A percentile compares a stretch with the other conserved stretches of the same genome.
Conservation (phyloP, 768 basidiomycete species). For the Tulasnella sp. region DNA sequence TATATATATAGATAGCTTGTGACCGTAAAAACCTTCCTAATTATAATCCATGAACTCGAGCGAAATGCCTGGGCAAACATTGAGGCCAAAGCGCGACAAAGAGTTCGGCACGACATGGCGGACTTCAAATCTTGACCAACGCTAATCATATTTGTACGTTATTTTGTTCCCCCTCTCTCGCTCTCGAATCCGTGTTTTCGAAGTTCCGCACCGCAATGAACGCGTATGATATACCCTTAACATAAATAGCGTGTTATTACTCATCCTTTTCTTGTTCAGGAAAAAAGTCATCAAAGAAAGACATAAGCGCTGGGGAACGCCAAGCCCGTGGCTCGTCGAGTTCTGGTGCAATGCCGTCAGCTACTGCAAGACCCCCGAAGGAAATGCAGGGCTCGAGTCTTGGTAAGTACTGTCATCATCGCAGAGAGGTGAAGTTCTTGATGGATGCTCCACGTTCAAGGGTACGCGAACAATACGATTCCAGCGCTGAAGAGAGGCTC, state of each 20-base stretch:
- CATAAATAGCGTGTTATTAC: not conserved
- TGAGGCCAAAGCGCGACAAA: not conserved
- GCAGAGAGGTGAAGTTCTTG: not conserved
- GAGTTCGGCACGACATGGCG: not conserved
- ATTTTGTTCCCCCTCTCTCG: not conserved
- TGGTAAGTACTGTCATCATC: not conserved
- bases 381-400: not conserved
- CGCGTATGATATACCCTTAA: not conserved
- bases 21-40: too few species aligned
- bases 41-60: too few species aligned
- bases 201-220: not conserved
- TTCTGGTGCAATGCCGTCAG: not conserved
- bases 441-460: not conserved
- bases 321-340: not conserved
- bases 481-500: not conserved
- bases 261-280: not conserved
- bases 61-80: too few species aligned
- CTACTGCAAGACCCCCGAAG: conserved; percentile 15
- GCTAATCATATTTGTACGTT: not conserved
- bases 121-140: not conserved
- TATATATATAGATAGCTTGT: too few species aligned
- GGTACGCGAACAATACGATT: not conserved
- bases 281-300: not conserved
- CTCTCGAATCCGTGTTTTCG: not conserved
- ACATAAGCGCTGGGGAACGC: not conserved